A percentile compares a stretch with the other conserved stretches of the same genome.
phyloP scores from a whole-genome alignment of 2,329 filamentous ascomycete genomes.

The Scytalidium lignicola region DNA sequence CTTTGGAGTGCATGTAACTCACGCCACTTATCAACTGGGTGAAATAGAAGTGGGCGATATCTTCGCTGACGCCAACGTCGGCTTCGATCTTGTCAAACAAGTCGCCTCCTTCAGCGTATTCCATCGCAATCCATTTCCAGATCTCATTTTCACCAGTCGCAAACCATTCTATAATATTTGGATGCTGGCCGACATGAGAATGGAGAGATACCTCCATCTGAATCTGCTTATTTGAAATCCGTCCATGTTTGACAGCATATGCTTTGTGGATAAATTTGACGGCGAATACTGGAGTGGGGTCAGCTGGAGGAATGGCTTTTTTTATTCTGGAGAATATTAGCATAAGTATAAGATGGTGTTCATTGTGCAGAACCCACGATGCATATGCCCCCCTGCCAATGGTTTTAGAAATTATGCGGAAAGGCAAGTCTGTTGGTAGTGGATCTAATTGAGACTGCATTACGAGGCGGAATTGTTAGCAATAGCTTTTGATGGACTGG shows the following conservation, averaged over 20 bases:
- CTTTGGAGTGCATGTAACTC: conserved; percentile 92
- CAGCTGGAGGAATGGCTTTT: conserved; percentile 75
- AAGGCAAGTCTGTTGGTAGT: conserved; percentile 78
- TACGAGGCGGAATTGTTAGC: conserved; percentile 22
- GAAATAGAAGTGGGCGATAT: conserved; percentile 97
- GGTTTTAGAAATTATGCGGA: conserved; percentile 91
- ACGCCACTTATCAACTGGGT: conserved; percentile 85
- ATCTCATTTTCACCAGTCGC: conserved; percentile 76
- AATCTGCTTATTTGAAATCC: conserved; percentile 83
- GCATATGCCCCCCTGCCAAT: conserved; percentile 97
- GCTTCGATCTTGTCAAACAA: conserved; percentile 99
- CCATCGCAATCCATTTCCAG: conserved; percentile 99
- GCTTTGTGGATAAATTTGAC: conserved; percentile 99
- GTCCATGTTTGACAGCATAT: conserved; percentile 84
- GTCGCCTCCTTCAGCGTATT: conserved; percentile 90
- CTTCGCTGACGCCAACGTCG: conserved; percentile 87
- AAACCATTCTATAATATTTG: conserved; percentile 92
- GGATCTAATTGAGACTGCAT: conserved; percentile 86
- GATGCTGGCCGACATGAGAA: conserved; percentile 79
- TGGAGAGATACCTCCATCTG: conserved; percentile 89
- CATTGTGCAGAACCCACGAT: conserved; percentile 57
- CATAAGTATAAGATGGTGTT: neutral
- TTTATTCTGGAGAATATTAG: conserved; percentile 47
- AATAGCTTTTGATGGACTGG: conserved; percentile 7
- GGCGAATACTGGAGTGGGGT: conserved; percentile 74